Evolutionary conservation across 2,329 filamentous ascomycete genomes (phyloP).

Genomic region (Beauveria medogensis): DNA sequence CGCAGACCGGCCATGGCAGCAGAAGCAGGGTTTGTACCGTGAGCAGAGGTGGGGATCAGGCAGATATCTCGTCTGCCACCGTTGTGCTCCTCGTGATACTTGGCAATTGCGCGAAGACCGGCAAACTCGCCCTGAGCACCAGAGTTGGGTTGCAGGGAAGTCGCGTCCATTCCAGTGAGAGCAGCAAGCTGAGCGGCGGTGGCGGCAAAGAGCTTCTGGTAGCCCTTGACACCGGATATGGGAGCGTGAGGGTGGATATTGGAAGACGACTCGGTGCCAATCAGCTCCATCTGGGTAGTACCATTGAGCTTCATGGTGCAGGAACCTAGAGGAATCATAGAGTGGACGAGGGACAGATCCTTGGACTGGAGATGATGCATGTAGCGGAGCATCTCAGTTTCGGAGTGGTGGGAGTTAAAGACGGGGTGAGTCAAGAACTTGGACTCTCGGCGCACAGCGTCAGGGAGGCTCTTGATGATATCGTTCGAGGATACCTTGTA

Average conservation of each 20-base stretch:
- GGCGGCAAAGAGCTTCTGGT: constrained; percentile 59
- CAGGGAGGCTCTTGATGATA: constrained; percentile 38
- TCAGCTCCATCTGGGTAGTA: constrained; percentile 84
- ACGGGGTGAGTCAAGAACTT: constrained; percentile 80
- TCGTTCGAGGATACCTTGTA: constrained; percentile 28
- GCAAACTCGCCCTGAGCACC: constrained; percentile 94
- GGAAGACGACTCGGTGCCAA: constrained; percentile 68
- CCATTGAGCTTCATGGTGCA: constrained; percentile 99
- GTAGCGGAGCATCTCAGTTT: constrained; percentile 89
- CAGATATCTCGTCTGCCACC: constrained; percentile 78
- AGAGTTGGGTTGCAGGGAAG: constrained; percentile 89
- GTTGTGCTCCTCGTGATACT: constrained; percentile 64
- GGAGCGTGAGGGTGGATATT: constrained; percentile 77
- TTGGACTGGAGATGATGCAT: constrained; percentile 91
- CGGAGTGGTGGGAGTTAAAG: constrained; percentile 91
- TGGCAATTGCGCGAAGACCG: constrained; percentile 79
- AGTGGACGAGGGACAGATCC: constrained; percentile 87
- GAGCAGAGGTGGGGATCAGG: constrained; percentile 87
- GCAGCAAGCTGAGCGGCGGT: constrained; percentile 68
- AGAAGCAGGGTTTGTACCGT: constrained; percentile 92
- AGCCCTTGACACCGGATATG: constrained; percentile 55
- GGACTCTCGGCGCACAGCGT: constrained; percentile 60
- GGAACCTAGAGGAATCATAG: constrained; percentile 94
- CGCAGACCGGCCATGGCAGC: constrained; percentile 95
- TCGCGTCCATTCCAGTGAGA: constrained; percentile 85